Evolutionary conservation across 2,329 filamentous ascomycete species (phyloP).

Genomic region (Calonectria pteridis): DNA sequence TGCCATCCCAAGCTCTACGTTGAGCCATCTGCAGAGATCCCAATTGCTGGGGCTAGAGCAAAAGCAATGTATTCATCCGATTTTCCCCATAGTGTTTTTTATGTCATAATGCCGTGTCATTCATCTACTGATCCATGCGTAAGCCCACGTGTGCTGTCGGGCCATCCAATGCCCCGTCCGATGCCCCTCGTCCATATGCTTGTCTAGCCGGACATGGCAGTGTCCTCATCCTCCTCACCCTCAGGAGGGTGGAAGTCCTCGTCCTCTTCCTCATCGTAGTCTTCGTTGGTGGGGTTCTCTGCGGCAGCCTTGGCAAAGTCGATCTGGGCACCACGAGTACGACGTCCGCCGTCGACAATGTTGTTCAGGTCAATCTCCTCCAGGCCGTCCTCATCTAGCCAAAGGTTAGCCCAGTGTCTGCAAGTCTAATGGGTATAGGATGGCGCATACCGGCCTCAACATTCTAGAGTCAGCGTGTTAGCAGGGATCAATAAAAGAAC

Average conservation of each 20-base stretch:
- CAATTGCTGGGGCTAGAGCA: conserved; percentile 26
- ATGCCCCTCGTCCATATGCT: background rate
- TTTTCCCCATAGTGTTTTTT: conserved; percentile 27
- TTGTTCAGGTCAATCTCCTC: conserved; percentile 93
- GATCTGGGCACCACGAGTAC: conserved; percentile 92
- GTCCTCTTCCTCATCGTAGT: conserved; percentile 85
- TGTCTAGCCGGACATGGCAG: conserved; percentile 70
- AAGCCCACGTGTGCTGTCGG: background rate
- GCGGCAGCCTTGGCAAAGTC: conserved; percentile 93
- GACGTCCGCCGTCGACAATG: conserved; percentile 82
- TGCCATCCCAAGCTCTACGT: conserved; percentile 33
- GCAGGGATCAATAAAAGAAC: conserved; percentile 15
- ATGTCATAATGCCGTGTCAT: conserved; percentile 40
- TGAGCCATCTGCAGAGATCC: conserved; percentile 34
- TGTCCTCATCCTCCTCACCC: conserved; percentile 68
- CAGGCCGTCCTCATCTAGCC: conserved; percentile 83
- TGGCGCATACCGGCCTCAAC: conserved; percentile 45
- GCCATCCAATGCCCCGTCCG: background rate
- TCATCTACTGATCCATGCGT: conserved; percentile 7
- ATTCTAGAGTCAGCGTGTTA: conserved; percentile 44
- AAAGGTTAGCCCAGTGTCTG: conserved; percentile 45
- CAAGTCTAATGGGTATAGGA: conserved; percentile 12
- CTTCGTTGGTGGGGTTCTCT: conserved; percentile 79
- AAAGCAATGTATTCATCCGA: conserved; percentile 34
- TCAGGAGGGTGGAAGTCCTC: conserved; percentile 74